A percentile compares a stretch with the other conserved stretches of the same genome.
These are phyloP conservation scores for Saksenaea vasiformis DNA, from an alignment of 371 early-diverging fungal species.

Conservation along the genomic window DNA sequence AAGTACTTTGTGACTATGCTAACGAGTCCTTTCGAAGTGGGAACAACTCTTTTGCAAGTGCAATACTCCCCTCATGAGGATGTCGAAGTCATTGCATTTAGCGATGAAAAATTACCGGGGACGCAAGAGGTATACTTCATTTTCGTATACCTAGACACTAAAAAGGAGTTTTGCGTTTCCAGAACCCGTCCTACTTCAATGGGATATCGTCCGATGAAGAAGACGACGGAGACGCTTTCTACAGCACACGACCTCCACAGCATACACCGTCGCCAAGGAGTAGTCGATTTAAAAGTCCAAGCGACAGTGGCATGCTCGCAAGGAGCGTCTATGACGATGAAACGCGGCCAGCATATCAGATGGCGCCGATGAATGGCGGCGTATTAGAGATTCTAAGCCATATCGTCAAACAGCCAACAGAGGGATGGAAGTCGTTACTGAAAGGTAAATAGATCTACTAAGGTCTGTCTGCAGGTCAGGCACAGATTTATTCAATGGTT, in stretches of 20 bases:
- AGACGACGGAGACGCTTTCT: constrained; percentile 41
- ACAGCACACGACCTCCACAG: constrained; percentile 22
- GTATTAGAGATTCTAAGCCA: constrained; percentile 51
- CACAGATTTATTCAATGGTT: constrained; percentile 23
- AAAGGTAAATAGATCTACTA: constrained; percentile 59
- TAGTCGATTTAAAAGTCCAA: constrained; percentile 12
- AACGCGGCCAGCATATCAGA: constrained; percentile 58
- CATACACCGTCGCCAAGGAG: neutral
- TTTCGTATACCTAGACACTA: neutral
- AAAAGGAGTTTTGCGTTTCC: constrained; percentile 6
- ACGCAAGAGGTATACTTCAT: neutral
- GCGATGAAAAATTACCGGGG: constrained; percentile 13
- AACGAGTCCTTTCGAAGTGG: constrained; percentile 75
- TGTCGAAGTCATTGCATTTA: constrained; percentile 36
- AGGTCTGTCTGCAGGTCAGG: neutral
- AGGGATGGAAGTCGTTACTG: constrained; percentile 65
- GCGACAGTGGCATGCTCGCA: constrained; percentile 25
- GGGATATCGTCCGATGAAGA: constrained; percentile 22
- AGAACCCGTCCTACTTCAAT: constrained; percentile 3
- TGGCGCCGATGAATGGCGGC: constrained; percentile 63
- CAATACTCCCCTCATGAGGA: constrained; percentile 72
- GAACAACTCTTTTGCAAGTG: constrained; percentile 78
- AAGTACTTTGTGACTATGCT: constrained; percentile 68
- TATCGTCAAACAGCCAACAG: constrained; percentile 60
- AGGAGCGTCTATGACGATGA: constrained; percentile 58